Evolutionary conservation across 352 stramenopile species (phyloP), one percentile per base, ranked within the genome.

Genomic region (Hyaloperonospora brassicae): DNA sequence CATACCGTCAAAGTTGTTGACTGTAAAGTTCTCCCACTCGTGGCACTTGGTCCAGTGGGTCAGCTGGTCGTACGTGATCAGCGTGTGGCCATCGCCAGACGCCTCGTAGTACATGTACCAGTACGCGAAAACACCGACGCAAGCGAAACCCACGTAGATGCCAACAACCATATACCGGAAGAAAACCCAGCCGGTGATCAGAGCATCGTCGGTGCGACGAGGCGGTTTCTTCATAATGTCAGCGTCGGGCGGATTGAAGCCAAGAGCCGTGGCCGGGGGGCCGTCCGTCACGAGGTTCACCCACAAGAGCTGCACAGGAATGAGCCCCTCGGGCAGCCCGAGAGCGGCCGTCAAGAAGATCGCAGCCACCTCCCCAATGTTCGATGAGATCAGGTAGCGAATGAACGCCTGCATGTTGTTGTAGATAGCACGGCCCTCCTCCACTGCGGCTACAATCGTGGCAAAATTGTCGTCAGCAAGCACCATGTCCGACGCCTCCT

Each of bases 231-330:
- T 87, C 97, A 99, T 99, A 49, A 98, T 94, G 78, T 98, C 94
- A 27, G 87, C 91, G 62, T 98, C 92, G 27, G 97, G 93, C 38
- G 97, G 95, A 78, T 99, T 99, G 72, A 99, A 99, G 24, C 96
- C 96, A 5, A 99, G 84, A 13, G 97, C 95, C 14, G 96, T 99
- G 1, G 97, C 97, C 13, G 97, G 97, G 25, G 95, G 96, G 25
- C 96, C 97, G 70, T 99, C 97, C 10, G 97, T 99, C 34, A 99
- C 96, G 14, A 99, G 77, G 75, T 99, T 99, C n/a, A 99, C 95
- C 96, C 96, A 99, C 11, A 99, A 72, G 11, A 99, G 77, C 70
- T 99, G 97, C 57, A 99, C 97, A 1, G 97, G 94, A 50, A 97
- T 98, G 21, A 99, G 74, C 22, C 93, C 93, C 66, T 99, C 96